A percentile compares a stretch with the other conserved stretches of the same genome.
Conservation (phyloP, 1,284 basidiomycete species). For the Papiliotrema flavescens region DNA sequence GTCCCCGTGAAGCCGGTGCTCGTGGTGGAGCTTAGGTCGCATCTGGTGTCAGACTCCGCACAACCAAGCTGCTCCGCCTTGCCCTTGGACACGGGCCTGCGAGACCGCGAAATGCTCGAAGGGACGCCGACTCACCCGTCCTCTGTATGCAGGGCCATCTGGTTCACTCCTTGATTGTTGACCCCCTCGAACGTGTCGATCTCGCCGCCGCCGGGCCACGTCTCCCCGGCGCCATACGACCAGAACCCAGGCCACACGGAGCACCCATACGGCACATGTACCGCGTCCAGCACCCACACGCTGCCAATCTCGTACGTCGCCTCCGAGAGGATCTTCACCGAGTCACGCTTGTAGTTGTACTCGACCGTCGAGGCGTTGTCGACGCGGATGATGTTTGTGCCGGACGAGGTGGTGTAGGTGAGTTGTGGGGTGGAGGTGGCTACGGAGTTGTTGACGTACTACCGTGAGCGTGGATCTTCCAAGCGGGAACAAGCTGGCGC, state of each 20-base stretch:
- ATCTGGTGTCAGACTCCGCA: no score
- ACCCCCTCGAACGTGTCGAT: conserved; percentile 78
- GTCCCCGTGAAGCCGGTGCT: conserved; percentile 21
- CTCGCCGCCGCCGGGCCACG: conserved; percentile 69
- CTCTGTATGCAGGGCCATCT: conserved; percentile 70
- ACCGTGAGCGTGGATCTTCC: neutral
- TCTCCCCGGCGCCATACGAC: conserved; percentile 20
- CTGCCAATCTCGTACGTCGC: conserved; percentile 61
- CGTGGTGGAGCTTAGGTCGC: neutral
- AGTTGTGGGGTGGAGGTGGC: neutral
- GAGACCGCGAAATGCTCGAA: neutral
- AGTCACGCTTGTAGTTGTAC: conserved; percentile 65
- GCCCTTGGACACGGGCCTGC: no score
- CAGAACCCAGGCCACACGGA: conserved; percentile 38
- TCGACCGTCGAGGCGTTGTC: conserved; percentile 29
- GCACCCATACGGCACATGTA: conserved; percentile 59
- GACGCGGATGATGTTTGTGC: conserved; percentile 9
- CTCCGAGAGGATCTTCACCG: conserved; percentile 62
- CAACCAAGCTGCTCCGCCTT: no score
- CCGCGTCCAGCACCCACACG: conserved; percentile 63
- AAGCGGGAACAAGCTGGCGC: no score
- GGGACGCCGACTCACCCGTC: conserved; percentile 13
- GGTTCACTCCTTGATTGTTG: conserved; percentile 70
- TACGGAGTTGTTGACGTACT: neutral
- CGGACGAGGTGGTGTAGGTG: neutral